Conservation (phyloP, 345 rosid species). For the Kernera saxatilis region DNA sequence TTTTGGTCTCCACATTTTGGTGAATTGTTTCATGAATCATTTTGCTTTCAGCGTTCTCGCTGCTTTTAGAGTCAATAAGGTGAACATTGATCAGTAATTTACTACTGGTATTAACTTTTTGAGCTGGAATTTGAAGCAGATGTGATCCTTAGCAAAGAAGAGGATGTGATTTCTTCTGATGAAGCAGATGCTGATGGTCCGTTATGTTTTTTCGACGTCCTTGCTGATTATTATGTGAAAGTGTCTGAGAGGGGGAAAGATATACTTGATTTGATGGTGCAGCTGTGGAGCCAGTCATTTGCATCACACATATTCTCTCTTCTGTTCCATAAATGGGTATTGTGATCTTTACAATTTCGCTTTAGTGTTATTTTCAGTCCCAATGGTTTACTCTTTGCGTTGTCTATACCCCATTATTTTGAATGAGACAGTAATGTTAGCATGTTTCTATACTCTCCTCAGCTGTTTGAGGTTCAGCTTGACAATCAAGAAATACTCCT, state of each 20-base stretch:
- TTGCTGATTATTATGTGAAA: constrained; percentile 77
- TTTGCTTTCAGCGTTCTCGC: background rate
- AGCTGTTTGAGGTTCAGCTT: constrained; percentile 84
- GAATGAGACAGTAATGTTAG: background rate
- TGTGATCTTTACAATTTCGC: background rate
- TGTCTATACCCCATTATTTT: background rate
- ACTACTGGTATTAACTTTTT: background rate
- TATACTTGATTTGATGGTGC: constrained; percentile 84
- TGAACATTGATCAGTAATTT: background rate
- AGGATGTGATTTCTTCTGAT: constrained; percentile 48
- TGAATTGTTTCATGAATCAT: background rate
- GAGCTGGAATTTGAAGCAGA: constrained; percentile 48
- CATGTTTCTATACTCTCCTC: constrained; percentile 25
- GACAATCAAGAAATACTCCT: constrained; percentile 67
- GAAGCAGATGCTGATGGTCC: constrained; percentile 41
- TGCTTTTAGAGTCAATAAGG: background rate
- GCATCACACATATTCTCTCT: constrained; percentile 86
- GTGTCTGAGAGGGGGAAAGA: constrained; percentile 63
- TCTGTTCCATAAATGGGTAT: constrained; percentile 93
- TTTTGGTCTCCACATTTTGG: background rate
- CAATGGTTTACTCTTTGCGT: background rate
- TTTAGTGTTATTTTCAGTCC: background rate
- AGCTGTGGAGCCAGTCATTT: constrained; percentile 97
- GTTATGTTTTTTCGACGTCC: constrained; percentile 79
- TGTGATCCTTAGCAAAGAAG: constrained; percentile 66